Conservation (phyloP, 2,329 filamentous ascomycete species). For the Colletotrichum spaethianum region DNA sequence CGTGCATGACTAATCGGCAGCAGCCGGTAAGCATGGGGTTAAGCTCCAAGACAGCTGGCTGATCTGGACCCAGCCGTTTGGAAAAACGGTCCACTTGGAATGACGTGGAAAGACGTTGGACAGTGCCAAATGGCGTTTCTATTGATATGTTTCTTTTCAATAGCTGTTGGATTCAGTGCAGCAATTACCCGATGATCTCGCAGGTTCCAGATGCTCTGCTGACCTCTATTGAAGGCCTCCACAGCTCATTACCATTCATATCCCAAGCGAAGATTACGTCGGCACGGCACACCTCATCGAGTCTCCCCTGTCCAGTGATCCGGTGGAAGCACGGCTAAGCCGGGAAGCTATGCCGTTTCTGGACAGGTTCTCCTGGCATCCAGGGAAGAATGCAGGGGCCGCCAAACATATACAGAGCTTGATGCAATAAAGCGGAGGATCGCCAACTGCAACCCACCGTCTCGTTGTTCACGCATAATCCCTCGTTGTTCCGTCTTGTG, state of each 20-base stretch:
- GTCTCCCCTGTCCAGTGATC: conserved; percentile 13
- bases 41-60: background rate
- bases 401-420: background rate
- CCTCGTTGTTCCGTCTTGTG: too few species aligned
- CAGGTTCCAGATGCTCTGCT: background rate
- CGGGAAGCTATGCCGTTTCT: conserved; percentile 1
- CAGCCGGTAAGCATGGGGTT: background rate
- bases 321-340: background rate
- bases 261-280: conserved; percentile 25
- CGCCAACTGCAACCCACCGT: conserved; percentile 3
- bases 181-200: background rate
- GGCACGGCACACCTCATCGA: conserved; percentile 32
- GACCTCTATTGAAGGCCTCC: conserved; percentile 7
- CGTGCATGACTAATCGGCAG: conserved; percentile 25
- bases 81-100: background rate
- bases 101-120: background rate
- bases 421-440: conserved; percentile 20
- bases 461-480: background rate
- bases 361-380: background rate
- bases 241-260: conserved; percentile 28
- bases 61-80: background rate
- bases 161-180: background rate
- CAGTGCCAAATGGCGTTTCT: background rate
- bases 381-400: conserved; percentile 12
- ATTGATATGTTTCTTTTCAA: background rate